These are phyloP conservation scores for Sordariomycetes sp. DNA, from an alignment of 2,329 filamentous ascomycete species.

Conservation along the genomic window DNA sequence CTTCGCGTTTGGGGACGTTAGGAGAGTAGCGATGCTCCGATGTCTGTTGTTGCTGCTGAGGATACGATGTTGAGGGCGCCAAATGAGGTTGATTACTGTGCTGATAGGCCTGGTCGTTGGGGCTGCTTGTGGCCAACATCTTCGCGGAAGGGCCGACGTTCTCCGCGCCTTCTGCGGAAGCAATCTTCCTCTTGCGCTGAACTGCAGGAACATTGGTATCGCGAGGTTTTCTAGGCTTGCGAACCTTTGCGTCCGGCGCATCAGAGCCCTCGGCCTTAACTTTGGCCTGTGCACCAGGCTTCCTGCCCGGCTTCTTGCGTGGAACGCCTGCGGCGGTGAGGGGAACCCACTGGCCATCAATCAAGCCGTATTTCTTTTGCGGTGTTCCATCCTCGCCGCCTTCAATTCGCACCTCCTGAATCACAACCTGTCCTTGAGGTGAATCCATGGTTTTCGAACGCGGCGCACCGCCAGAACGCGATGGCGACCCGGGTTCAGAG, in stretches of 20 bases:
- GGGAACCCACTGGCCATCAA: slow-evolving; percentile 32
- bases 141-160: slow-evolving; percentile 12
- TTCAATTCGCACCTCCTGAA: too few relatives aligned
- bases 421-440: too few relatives aligned
- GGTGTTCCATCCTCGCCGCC: too few relatives aligned
- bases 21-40: slow-evolving; percentile 27
- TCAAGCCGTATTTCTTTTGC: slow-evolving; percentile 23
- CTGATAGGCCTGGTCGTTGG: slow-evolving; percentile 1
- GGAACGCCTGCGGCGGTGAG: slow-evolving; percentile 50
- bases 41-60: slow-evolving; percentile 12
- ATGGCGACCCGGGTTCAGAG: slow-evolving; percentile 38
- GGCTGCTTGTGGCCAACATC: slow-evolving; percentile 2
- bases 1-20: slow-evolving; percentile 42
- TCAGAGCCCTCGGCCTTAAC: slow-evolving; percentile 19
- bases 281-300: slow-evolving; percentile 48
- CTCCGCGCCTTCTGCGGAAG: slow-evolving; percentile 21
- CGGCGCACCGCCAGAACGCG: slow-evolving; percentile 19
- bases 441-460: slow-evolving; percentile 21
- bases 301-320: slow-evolving; percentile 56
- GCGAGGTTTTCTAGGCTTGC: slow-evolving; percentile 45
- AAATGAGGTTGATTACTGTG: not conserved
- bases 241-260: slow-evolving; percentile 35
- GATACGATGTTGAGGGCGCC: slow-evolving; percentile 1
- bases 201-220: slow-evolving; percentile 49
- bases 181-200: slow-evolving; percentile 45